Evolutionary conservation across 2,329 filamentous ascomycete genomes (phyloP).

Genomic region (Hypoxylon sp.): DNA sequence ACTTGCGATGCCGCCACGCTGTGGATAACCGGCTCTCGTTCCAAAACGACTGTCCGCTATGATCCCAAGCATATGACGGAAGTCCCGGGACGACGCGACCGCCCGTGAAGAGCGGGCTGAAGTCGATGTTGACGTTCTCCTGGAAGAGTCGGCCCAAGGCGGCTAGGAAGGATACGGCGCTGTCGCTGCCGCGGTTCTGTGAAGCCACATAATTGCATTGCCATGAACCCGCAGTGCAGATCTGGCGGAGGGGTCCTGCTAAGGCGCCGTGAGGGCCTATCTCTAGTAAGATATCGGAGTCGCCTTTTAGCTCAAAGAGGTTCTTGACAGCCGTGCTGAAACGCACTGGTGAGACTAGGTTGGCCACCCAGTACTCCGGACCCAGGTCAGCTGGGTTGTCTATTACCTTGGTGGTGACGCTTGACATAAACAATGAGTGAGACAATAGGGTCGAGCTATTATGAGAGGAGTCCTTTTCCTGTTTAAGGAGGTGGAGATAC

Average conservation of each 20-base stretch:
- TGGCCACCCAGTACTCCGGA: slow-evolving; percentile 48
- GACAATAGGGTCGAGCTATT: slow-evolving; percentile 6
- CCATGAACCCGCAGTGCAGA: slow-evolving; percentile 38
- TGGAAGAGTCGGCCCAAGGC: slow-evolving; percentile 45
- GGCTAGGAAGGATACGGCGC: slow-evolving; percentile 35
- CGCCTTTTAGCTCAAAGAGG: slow-evolving; percentile 35
- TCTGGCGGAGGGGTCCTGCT: slow-evolving; percentile 46
- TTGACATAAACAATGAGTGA: slow-evolving; percentile 37
- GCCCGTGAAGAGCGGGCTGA: slow-evolving; percentile 34
- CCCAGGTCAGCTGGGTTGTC: slow-evolving; percentile 35
- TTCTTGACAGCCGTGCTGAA: slow-evolving; percentile 56
- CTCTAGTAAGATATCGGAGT: slow-evolving; percentile 44
- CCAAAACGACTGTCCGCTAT: slow-evolving; percentile 47
- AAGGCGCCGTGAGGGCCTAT: slow-evolving; percentile 48
- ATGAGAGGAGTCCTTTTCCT: slow-evolving; percentile 36
- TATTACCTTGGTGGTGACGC: slow-evolving; percentile 53
- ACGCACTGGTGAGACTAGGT: slow-evolving; percentile 51
- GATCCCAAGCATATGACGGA: slow-evolving; percentile 44
- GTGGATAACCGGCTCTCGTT: slow-evolving; percentile 46
- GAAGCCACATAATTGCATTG: slow-evolving; percentile 44
- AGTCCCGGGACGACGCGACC: slow-evolving; percentile 42
- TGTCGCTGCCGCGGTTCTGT: slow-evolving; percentile 37
- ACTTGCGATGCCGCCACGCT: slow-evolving; percentile 39
- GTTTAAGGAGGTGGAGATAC: slow-evolving; percentile 32
- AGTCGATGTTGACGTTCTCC: slow-evolving; percentile 39